Conservation (phyloP, 2,329 filamentous ascomycete species). For the Aspergillus bombycis region DNA sequence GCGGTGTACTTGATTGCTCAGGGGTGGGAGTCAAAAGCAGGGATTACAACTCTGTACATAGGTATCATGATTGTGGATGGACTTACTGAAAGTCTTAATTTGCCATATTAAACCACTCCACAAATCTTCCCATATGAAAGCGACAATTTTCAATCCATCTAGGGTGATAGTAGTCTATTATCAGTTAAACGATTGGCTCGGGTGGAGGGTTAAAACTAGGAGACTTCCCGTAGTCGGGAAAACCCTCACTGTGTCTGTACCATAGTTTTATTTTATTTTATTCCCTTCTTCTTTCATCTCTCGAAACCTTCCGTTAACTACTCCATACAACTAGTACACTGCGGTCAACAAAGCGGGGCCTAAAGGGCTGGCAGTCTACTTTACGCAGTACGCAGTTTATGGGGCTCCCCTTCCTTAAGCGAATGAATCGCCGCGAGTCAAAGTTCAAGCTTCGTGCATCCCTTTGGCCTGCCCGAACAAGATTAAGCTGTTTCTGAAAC, state of each 20-base stretch:
- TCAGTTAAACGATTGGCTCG: not conserved
- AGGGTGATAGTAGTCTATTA: not conserved
- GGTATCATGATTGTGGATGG: not conserved
- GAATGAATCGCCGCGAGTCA: slow-evolving; percentile 12
- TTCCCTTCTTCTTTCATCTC: not conserved
- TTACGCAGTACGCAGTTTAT: not conserved
- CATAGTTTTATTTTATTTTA: not conserved
- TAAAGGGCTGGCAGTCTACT: slow-evolving; percentile 3
- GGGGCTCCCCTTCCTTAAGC: slow-evolving; percentile 3
- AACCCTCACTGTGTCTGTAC: not conserved
- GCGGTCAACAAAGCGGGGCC: not conserved
- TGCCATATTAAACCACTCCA: not conserved
- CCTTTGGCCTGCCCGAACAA: slow-evolving; percentile 13
- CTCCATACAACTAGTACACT: not conserved
- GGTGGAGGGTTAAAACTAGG: not conserved
- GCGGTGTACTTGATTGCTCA: not conserved
- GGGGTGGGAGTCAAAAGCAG: not conserved
- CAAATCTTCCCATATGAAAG: not conserved
- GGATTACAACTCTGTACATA: not conserved
- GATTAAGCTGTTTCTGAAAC: slow-evolving; percentile 15
- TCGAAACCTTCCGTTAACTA: not conserved
- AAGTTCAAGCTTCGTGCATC: slow-evolving; percentile 20
- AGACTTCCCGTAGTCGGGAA: not conserved
- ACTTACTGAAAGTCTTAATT: not conserved
- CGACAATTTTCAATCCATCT: not conserved